Percentiles rank a stretch among this genome's conserved stretches.
These are phyloP conservation scores for Solanum sejunctum DNA, from an alignment of 257 asterid species.

Conservation along the genomic window DNA sequence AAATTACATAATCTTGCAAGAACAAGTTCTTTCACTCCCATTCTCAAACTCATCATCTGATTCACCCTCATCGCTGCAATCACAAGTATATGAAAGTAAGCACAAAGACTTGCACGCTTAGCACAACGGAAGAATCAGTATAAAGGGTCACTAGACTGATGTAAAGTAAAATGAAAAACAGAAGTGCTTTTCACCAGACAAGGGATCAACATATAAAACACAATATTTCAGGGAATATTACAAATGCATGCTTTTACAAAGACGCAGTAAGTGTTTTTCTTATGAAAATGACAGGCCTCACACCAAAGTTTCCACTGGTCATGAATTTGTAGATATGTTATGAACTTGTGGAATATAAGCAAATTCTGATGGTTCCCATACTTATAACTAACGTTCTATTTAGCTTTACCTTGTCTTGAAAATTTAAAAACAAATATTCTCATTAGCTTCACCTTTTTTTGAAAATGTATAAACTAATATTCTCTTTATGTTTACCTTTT, in stretches of 20 bases:
- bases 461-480: background rate
- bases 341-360: background rate
- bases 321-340: background rate
- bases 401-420: background rate
- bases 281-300: background rate
- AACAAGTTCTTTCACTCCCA: slow-evolving; percentile 43
- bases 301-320: background rate
- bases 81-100: slow-evolving; percentile 12
- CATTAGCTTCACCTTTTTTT: background rate
- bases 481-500: background rate
- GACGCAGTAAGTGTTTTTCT: background rate
- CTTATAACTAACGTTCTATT: background rate
- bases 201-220: background rate
- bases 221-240: background rate
- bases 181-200: background rate
- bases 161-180: background rate
- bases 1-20: slow-evolving; percentile 76
- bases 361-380: background rate
- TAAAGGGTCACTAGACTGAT: background rate
- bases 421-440: background rate
- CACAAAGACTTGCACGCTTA: background rate
- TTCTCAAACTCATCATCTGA: slow-evolving; percentile 69
- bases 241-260: background rate
- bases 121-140: background rate
- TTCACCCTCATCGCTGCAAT: slow-evolving; percentile 57